phyloP scores from a whole-genome alignment of 345 rosid genomes.

The Aquilaria sinensis region DNA sequence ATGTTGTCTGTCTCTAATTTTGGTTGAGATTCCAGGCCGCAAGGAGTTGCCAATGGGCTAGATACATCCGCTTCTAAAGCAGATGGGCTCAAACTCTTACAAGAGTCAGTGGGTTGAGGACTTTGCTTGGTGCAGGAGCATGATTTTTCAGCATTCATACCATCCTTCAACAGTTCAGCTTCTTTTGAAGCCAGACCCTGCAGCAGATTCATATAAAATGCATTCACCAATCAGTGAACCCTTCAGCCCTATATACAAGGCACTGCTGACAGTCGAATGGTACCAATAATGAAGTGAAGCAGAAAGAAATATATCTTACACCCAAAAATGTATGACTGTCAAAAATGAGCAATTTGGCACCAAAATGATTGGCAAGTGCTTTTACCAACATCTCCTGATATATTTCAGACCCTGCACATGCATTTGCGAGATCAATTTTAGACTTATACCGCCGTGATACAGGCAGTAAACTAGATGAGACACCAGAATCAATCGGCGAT shows the following conservation, averaged over 20 bases:
- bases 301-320: slow-evolving; percentile 39
- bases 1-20: slow-evolving; percentile 47
- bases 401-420: slow-evolving; percentile 72
- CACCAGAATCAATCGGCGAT: background rate
- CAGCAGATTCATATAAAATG: slow-evolving; percentile 20
- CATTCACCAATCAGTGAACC: slow-evolving; percentile 17
- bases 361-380: slow-evolving; percentile 79
- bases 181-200: slow-evolving; percentile 84
- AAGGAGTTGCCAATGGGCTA: slow-evolving; percentile 43
- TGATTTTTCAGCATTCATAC: slow-evolving; percentile 45
- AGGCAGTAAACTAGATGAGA: background rate
- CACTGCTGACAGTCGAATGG: slow-evolving; percentile 1
- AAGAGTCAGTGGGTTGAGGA: slow-evolving; percentile 32
- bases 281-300: slow-evolving; percentile 9
- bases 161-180: slow-evolving; percentile 69
- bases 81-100: slow-evolving; percentile 36
- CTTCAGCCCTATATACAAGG: slow-evolving; percentile 5
- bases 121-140: slow-evolving; percentile 41
- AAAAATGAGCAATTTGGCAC: slow-evolving; percentile 78
- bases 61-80: slow-evolving; percentile 49
- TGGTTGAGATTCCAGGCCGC: slow-evolving; percentile 50
- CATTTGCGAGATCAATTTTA: slow-evolving; percentile 7
- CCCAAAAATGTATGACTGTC: slow-evolving; percentile 75
- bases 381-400: slow-evolving; percentile 89
- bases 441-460: slow-evolving; percentile 1